These are phyloP conservation scores for Tolypocladium amazonense DNA, from an alignment of 2,329 filamentous ascomycete genomes.

Conservation along the genomic window DNA sequence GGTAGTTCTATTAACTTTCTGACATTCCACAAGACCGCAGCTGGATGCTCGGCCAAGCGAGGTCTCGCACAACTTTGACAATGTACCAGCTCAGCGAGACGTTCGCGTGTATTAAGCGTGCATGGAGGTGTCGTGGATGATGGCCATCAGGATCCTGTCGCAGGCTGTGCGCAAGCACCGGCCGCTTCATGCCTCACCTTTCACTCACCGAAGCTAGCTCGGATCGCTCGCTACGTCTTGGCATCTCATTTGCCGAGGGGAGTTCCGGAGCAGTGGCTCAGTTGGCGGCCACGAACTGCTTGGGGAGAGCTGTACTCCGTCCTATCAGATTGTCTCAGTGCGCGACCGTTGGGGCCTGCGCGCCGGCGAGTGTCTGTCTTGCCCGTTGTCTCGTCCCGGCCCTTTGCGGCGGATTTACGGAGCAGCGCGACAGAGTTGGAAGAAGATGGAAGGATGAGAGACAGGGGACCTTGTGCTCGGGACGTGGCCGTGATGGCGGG, in stretches of 20 bases:
- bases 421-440: background rate
- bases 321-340: background rate
- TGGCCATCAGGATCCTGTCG: no score
- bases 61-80: background rate
- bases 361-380: background rate
- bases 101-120: background rate
- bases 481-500: background rate
- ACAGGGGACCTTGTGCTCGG: background rate
- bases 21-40: background rate
- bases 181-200: background rate
- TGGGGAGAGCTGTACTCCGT: background rate
- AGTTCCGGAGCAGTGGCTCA: background rate
- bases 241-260: background rate
- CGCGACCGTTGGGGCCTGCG: background rate
- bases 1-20: no score
- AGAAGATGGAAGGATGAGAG: background rate
- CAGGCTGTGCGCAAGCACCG: background rate
- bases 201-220: background rate
- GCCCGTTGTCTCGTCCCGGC: background rate
- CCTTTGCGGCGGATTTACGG: background rate
- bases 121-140: background rate
- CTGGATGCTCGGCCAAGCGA: background rate
- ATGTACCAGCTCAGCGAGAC: background rate
- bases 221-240: background rate
- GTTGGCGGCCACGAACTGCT: no score